Conservation (phyloP, 2,329 filamentous ascomycete species). For the Septoria linicola region DNA sequence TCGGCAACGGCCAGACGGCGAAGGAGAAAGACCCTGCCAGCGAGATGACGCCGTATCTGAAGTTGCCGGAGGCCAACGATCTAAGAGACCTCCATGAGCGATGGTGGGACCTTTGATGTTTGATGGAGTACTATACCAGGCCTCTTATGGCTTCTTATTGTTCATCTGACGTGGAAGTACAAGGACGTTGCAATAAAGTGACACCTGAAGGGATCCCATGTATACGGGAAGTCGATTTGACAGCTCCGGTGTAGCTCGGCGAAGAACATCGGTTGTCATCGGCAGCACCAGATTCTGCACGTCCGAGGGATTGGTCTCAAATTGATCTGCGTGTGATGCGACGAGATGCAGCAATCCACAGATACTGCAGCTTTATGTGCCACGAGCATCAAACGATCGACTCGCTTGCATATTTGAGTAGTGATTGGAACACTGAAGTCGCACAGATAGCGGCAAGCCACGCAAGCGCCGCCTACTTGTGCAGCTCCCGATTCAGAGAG, state of each 20-base stretch:
- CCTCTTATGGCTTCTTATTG: neutral
- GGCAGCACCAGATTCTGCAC: too few species aligned
- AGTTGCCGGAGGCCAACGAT: conserved; percentile 56
- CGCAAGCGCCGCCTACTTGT: too few species aligned
- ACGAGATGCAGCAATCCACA: too few species aligned
- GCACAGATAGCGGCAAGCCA: too few species aligned
- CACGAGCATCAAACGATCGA: too few species aligned
- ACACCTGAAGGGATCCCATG: conserved; percentile 2
- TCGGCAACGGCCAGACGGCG: conserved; percentile 65
- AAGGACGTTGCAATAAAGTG: conserved; percentile 20
- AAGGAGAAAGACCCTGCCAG: conserved; percentile 57
- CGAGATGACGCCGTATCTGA: conserved; percentile 65
- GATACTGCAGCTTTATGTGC: too few species aligned
- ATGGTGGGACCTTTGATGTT: conserved; percentile 52
- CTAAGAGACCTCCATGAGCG: conserved; percentile 64
- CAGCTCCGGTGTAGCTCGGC: conserved; percentile 2
- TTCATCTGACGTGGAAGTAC: neutral
- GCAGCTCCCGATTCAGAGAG: too few species aligned
- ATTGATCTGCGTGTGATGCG: too few species aligned
- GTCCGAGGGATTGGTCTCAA: too few species aligned
- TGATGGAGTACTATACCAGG: neutral
- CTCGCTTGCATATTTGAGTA: too few species aligned
- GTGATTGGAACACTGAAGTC: too few species aligned
- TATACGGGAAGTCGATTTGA: neutral
- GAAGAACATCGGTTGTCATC: too few species aligned